Evolutionary conservation across 192 early-diverging fungal genomes (phyloP).

Genomic region (Podochytrium sp.): DNA sequence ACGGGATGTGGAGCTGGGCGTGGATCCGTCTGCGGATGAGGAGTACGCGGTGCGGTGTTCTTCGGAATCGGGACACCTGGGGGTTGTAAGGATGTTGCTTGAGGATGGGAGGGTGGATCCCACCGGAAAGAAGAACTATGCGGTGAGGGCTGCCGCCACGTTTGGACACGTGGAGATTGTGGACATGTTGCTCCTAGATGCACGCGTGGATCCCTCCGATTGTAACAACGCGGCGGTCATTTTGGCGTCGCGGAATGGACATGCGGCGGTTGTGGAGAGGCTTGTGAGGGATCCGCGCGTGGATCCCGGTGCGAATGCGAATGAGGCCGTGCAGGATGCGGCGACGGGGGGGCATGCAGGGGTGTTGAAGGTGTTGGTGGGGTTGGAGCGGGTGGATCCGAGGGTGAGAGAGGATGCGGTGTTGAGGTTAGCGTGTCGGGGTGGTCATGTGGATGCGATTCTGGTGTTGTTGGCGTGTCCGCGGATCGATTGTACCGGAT

Average conservation of each 20-base stretch:
- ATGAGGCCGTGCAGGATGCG: background rate
- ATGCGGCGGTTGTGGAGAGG: background rate
- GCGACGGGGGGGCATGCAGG: background rate
- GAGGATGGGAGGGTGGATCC: constrained; percentile 3
- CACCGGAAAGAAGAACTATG: background rate
- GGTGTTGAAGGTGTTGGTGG: background rate
- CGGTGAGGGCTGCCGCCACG: background rate
- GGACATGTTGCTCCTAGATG: background rate
- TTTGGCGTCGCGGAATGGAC: background rate
- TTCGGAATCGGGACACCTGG: background rate
- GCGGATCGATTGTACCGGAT: background rate
- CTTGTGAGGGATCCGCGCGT: background rate
- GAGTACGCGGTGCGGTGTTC: background rate
- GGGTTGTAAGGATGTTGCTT: background rate
- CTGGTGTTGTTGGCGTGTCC: background rate
- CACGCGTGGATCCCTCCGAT: constrained; percentile 18
- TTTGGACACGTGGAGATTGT: background rate
- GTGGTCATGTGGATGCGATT: background rate
- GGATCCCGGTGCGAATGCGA: background rate
- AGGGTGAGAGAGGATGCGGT: background rate
- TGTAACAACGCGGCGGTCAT: background rate
- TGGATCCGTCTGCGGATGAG: constrained; percentile 3
- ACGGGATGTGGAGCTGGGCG: background rate
- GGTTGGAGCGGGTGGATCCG: background rate
- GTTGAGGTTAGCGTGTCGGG: background rate